A percentile compares a stretch with the other conserved stretches of the same genome.
Conservation (phyloP, 805 yeast genomes). For the Saturnispora kantuleensis region DNA sequence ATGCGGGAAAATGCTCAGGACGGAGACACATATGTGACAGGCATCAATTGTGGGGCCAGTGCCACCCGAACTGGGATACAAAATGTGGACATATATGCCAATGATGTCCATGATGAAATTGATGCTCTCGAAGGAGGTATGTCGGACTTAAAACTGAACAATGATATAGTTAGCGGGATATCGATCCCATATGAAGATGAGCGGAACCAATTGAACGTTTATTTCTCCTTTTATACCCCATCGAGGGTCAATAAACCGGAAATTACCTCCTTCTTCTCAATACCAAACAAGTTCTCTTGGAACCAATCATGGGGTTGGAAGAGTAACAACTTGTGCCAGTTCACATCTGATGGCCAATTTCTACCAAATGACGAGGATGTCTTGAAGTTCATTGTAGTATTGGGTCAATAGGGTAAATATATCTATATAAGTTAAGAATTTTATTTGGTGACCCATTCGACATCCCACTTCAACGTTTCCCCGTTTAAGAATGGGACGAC, state of each 20-base stretch:
- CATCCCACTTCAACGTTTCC: conserved; percentile 56
- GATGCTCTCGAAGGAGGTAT: conserved; percentile 15
- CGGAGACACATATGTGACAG: conserved; percentile 6
- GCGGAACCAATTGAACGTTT: conserved; percentile 37
- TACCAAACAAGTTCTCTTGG: conserved; percentile 42
- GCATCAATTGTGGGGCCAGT: conserved; percentile 5
- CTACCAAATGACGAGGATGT: conserved; percentile 35
- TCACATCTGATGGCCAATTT: conserved; percentile 39
- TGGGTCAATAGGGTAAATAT: conserved; percentile 25
- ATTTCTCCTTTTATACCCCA: conserved; percentile 46
- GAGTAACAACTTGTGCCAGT: conserved; percentile 42
- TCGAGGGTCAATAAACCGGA: conserved; percentile 36
- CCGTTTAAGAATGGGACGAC: conserved; percentile 88
- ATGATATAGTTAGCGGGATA: not conserved
- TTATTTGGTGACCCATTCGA: conserved; percentile 49
- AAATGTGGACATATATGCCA: conserved; percentile 30
- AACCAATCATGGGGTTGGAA: conserved; percentile 60
- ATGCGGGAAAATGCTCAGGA: not conserved
- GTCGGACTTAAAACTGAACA: conserved; percentile 3
- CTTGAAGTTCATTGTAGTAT: conserved; percentile 39
- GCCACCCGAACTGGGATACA: conserved; percentile 27
- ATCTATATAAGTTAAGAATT: not conserved
- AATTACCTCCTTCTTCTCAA: conserved; percentile 43
- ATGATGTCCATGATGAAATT: conserved; percentile 19
- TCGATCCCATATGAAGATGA: conserved; percentile 32